phyloP scores from a whole-genome alignment of 148 eudicot species.

The Pharnaceum exiguum region DNA sequence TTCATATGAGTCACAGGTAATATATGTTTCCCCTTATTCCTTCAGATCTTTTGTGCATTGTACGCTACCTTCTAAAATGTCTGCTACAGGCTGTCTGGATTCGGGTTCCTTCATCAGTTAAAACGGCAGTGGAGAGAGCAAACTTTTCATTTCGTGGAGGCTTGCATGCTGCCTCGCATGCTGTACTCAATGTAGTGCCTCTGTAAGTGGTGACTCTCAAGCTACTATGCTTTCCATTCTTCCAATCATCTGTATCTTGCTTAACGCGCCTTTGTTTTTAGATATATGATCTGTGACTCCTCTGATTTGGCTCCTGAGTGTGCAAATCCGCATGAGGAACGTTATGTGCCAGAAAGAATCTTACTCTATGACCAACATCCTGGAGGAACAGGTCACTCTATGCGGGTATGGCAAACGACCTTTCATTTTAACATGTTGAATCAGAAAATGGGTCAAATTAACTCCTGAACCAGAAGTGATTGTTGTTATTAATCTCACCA shows the following conservation, averaged over 20 bases:
- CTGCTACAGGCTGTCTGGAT: constrained; percentile 83
- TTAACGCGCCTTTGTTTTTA: constrained; percentile 7
- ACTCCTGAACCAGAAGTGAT: too few species aligned
- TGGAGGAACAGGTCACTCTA: constrained; percentile 90
- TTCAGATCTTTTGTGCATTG: background rate
- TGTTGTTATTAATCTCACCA: too few species aligned
- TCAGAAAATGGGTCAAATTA: background rate
- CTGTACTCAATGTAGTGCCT: constrained; percentile 89
- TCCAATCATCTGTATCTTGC: background rate
- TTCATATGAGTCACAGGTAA: constrained; percentile 85
- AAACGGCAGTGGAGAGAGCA: constrained; percentile 54
- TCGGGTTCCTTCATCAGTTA: constrained; percentile 73
- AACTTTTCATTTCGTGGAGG: constrained; percentile 65
- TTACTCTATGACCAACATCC: constrained; percentile 84
- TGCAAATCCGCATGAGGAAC: constrained; percentile 80
- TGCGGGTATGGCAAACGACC: constrained; percentile 42
- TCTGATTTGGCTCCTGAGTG: constrained; percentile 93
- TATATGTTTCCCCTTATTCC: background rate
- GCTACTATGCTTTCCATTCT: background rate
- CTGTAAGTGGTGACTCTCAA: constrained; percentile 48
- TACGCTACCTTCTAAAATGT: background rate
- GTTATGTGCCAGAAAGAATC: constrained; percentile 77
- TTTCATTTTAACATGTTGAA: too few species aligned
- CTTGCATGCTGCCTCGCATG: constrained; percentile 97
- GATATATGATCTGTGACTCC: constrained; percentile 78